Evolutionary conservation across 805 yeast genomes (phyloP), one percentile per base, ranked within the genome.

Genomic region (Hanseniaspora occidentalis): DNA sequence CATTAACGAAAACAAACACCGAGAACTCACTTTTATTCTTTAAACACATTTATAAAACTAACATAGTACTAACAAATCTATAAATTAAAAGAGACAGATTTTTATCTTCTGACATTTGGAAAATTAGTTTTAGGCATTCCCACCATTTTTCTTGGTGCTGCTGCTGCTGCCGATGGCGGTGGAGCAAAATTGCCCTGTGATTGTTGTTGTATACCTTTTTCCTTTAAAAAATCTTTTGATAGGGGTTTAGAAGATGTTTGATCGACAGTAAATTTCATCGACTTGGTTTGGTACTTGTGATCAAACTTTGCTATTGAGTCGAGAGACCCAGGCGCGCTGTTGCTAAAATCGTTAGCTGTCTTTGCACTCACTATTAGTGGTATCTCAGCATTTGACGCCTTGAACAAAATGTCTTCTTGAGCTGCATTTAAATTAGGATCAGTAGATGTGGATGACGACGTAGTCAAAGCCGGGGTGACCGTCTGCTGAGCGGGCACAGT

Each of bases 171-270:
- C 6, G 31, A 11, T 8, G 6, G 7, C 7, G n/a, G 13, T 13
- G n/a, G 7, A 27, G 31, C 6, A 27, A 13, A 10, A 19, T 33
- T 33, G 36, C 9, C 10, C 13, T 6, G 10, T 19, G 21, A 57
- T 48, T 3, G 54, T 36, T 20, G 39, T 16, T 44, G 41, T 13
- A 49, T 37, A 2, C 53, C 55, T 35, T 49, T 54, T 25, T 53
- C 57, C 36, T 51, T 52, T 20, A 53, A 38, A 1, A 43, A 40
- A 22, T 48, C 48, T 3, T 47, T 46, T 17, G 60, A 58, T 7
- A 81, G 64, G 2, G 82, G 86, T 3, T 75, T 71, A 0, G 88
- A 80, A 43, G 71, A 76, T 1, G 70, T 66, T 36, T 79, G 89
- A 54, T 82, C 86, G 11, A 79, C 64, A 0, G 80, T 77, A 41